Evolutionary conservation across 345 rosid species (phyloP).

Genomic region (Excoecaria agallocha): DNA sequence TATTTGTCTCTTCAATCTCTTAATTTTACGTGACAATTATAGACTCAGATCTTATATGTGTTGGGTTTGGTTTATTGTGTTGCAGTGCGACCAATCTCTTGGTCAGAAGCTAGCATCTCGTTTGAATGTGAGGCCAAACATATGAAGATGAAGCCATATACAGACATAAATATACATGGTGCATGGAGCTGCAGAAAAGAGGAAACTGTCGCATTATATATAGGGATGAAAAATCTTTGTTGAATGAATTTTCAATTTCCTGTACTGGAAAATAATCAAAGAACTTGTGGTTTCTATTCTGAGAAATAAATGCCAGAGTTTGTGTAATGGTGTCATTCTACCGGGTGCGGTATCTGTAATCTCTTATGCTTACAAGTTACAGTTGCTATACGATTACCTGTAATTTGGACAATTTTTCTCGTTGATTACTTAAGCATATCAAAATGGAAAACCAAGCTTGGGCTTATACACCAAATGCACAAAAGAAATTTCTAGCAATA

Average conservation of each 20-base stretch:
- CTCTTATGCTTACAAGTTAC: neutral
- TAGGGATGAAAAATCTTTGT: neutral
- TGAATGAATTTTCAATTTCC: neutral
- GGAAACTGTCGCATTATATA: neutral
- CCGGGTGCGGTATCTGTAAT: neutral
- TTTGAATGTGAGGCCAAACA: conserved; percentile 65
- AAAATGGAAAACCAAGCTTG: neutral
- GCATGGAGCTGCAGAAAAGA: neutral
- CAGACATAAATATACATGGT: neutral
- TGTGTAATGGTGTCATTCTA: neutral
- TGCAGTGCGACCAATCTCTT: conserved; percentile 60
- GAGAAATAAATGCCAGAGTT: neutral
- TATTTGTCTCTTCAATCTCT: neutral
- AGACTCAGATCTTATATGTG: too few species aligned
- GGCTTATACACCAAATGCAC: too few species aligned
- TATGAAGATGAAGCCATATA: conserved; percentile 35
- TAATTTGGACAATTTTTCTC: neutral
- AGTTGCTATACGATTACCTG: too few species aligned
- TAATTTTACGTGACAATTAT: too few species aligned
- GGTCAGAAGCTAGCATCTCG: conserved; percentile 83
- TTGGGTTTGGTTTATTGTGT: neutral
- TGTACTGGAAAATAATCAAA: neutral
- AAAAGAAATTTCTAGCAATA: too few species aligned
- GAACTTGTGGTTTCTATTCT: neutral
- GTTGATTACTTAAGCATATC: neutral